Percentiles rank a stretch among this genome's conserved stretches.
These are phyloP conservation scores for Sclerotinia subarctica DNA, from an alignment of 2,329 filamentous ascomycete genomes.

Conservation along the genomic window DNA sequence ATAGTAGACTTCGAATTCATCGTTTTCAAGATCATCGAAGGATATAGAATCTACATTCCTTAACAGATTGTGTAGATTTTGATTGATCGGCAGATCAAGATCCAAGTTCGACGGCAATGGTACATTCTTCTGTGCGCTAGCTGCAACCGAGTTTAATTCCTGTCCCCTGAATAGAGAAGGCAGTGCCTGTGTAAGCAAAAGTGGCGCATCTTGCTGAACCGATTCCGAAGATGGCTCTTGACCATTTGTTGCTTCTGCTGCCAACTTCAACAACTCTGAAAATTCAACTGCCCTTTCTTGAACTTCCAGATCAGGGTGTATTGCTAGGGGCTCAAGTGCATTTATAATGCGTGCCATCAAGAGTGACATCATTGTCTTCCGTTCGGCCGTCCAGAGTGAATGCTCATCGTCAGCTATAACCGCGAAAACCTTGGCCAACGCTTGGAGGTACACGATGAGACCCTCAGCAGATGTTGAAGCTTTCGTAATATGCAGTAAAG, in stretches of 20 bases:
- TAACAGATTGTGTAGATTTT: slow-evolving; percentile 66
- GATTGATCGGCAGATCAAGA: slow-evolving; percentile 78
- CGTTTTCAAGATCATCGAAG: slow-evolving; percentile 52
- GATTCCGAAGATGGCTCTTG: slow-evolving; percentile 58
- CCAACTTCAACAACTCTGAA: slow-evolving; percentile 81
- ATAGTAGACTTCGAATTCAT: slow-evolving; percentile 65
- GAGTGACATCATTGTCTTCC: slow-evolving; percentile 71
- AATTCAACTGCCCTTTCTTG: slow-evolving; percentile 94
- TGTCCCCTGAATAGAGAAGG: slow-evolving; percentile 81
- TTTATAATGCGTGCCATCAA: slow-evolving; percentile 79
- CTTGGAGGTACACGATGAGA: slow-evolving; percentile 78
- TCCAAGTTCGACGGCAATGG: slow-evolving; percentile 73
- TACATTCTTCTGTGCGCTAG: slow-evolving; percentile 79
- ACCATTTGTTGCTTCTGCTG: slow-evolving; percentile 72
- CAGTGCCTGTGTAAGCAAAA: slow-evolving; percentile 86
- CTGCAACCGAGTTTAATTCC: slow-evolving; percentile 84
- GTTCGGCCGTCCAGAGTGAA: slow-evolving; percentile 66
- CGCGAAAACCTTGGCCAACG: slow-evolving; percentile 81
- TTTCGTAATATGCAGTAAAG: slow-evolving; percentile 64
- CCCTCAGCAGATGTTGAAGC: slow-evolving; percentile 57
- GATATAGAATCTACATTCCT: slow-evolving; percentile 50
- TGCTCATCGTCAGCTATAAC: slow-evolving; percentile 63
- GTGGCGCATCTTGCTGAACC: slow-evolving; percentile 63
- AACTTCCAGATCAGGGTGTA: slow-evolving; percentile 86
- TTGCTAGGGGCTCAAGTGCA: slow-evolving; percentile 72